A percentile compares a stretch with the other conserved stretches of the same genome.
phyloP scores from a whole-genome alignment of 352 stramenopile species.

The Phytopythium kandeliae region DNA sequence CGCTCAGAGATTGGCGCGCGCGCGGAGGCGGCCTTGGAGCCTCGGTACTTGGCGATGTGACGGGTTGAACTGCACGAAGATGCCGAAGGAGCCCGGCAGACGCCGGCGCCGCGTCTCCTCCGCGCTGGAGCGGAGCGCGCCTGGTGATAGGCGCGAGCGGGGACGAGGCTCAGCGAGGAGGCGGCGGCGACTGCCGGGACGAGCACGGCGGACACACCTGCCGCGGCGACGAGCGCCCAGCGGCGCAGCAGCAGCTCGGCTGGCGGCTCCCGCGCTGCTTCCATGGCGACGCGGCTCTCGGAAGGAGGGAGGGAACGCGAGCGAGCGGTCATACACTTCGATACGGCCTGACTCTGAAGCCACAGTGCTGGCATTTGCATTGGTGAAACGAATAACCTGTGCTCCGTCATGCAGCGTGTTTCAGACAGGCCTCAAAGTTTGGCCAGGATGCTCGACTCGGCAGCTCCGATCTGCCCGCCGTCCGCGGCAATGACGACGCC shows the following conservation, averaged over 20 bases:
- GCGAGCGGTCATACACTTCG: no score
- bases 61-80: conserved; percentile 41
- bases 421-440: no score
- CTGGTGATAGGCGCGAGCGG: conserved; percentile 10
- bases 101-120: conserved; percentile 25
- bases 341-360: no score
- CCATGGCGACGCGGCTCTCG: conserved; percentile 2
- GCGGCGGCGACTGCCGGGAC: neutral
- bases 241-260: conserved; percentile 9
- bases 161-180: no score
- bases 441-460: conserved; percentile 32
- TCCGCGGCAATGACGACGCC: conserved; percentile 90
- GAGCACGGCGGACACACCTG: conserved; percentile 5
- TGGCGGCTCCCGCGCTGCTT: conserved; percentile 1
- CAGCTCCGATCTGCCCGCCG: conserved; percentile 64
- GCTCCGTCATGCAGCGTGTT: no score
- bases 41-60: conserved; percentile 25
- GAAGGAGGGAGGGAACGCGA: no score
- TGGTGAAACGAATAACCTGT: neutral
- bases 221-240: conserved; percentile 18
- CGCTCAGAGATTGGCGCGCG: no score
- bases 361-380: no score
- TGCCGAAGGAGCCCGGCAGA: conserved; percentile 24
- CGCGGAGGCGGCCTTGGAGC: neutral
- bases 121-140: conserved; percentile 30